phyloP scores from a whole-genome alignment of 2,329 filamentous ascomycete species.

The Pseudopyricularia javanii region DNA sequence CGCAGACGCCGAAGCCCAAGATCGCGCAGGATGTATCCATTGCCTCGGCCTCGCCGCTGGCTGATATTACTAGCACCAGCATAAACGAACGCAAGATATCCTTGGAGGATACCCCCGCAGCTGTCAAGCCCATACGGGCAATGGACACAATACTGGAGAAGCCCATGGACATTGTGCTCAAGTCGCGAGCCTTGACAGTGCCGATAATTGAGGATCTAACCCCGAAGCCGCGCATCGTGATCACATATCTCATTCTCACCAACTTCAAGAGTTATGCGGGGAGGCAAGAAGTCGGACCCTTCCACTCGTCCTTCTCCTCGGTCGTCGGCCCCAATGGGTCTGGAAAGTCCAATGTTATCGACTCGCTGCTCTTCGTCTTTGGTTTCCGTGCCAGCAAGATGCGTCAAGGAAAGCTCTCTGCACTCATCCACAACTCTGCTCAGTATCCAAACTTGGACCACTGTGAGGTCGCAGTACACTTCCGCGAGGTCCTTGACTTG shows the following conservation, averaged over 20 bases:
- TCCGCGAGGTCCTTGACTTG: constrained; percentile 86
- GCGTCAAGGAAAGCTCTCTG: constrained; percentile 96
- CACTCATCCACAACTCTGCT: constrained; percentile 93
- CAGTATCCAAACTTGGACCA: constrained; percentile 72
- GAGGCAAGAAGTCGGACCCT: constrained; percentile 86
- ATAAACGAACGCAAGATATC: constrained; percentile 48
- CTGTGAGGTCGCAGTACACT: constrained; percentile 95
- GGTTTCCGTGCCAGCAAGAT: constrained; percentile 98
- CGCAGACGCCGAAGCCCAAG: constrained; percentile 39
- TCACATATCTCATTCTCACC: constrained; percentile 79
- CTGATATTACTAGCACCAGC: constrained; percentile 59
- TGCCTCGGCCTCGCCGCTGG: constrained; percentile 44
- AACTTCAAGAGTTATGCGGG: constrained; percentile 99
- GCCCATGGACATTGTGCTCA: constrained; percentile 88
- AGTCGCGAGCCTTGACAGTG: constrained; percentile 61
- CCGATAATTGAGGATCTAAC: constrained; percentile 57
- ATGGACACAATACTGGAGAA: constrained; percentile 70
- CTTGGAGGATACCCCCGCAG: constrained; percentile 34
- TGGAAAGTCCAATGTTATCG: constrained; percentile 97
- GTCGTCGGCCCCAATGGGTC: constrained; percentile 97
- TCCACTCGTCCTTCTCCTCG: constrained; percentile 93
- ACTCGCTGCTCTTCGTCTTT: constrained; percentile 96
- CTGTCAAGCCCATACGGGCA: constrained; percentile 59
- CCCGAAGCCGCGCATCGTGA: constrained; percentile 79
- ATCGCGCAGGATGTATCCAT: constrained; percentile 42